Evolutionary conservation across 1,284 basidiomycete genomes (phyloP), one percentile per base, ranked within the genome.

Genomic region (Heterobasidion parviporum): DNA sequence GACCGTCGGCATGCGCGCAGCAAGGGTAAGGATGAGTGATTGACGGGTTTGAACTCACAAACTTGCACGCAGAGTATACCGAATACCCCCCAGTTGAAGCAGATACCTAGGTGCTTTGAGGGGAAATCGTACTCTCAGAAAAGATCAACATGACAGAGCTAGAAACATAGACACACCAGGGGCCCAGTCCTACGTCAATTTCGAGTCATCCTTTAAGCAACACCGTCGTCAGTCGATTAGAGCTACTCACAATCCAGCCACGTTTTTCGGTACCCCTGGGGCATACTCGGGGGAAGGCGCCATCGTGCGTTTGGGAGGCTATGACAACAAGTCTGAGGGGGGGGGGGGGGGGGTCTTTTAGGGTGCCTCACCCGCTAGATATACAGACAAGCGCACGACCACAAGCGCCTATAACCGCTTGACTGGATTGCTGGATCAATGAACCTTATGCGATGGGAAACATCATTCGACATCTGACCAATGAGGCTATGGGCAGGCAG

Each of bases 31-130:
- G 3, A 41, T n/a, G 38, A n/a, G 38, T 8, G n/a, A 41, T 41
- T 41, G 38, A 12, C 15, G 16, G 6, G 20, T 14, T 20, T n/a
- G 33, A 36, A 36, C 48, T 20, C 50, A 59, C 58, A 59, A 35
- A 49, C 38, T 38, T 59, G 58, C 34, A 59, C 57, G 26, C 34
- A 50, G n/a, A 59, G 57, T 35, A 33, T 50, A 26, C 58, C 58
- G 16, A 53, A 59, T 8, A 59, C 12, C 32, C 26, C 32, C 57
- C 53, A 59, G 36, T 55, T 59, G 33, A 58, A 5, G 16, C 57
- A 34, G 20, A 49, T 6, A 3, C 57, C 57, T 4, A 58, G 35
- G 15, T 53, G 41, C 57, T 59, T 8, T n/a, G 6, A 52, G 2
- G 14, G 14, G 6, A 5, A 35, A 7, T 18, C 1, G 1, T 14